Base-by-base conservation (phyloP, 768 basidiomycete species). In the Suillus alpinus region DNA sequence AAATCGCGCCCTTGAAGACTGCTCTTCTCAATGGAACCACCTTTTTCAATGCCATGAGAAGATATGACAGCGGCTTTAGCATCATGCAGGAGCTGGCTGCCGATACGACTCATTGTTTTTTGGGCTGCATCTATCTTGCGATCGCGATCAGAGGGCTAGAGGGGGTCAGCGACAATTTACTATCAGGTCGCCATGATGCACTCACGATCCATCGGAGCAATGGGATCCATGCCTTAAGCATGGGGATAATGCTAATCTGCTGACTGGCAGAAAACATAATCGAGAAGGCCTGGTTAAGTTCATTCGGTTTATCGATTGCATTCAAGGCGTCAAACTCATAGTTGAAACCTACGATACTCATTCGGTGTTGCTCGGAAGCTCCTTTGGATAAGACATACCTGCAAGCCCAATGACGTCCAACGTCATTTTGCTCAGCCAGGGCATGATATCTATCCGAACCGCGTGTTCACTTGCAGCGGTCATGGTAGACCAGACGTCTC, bases 31-130 rank as follows among this genome's bases (percentile, higher is more conserved):
- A 76, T 74, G 44, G 67, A 71, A 8, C 69, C 69, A 29, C 73
- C 55, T 7, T 65, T 62, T 44, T 69, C 65, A 1, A 61, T 66
- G 12, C 66, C 68, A 9, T 58, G 56, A 29, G 63, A 32, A 12
- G 62, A 62, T 10, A 65, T 60, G 7, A 79, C 72, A 10, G 67
- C 72, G 3, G 70, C 70, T 63, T 86, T 87, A 65, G 84, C 87
- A 8, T 83, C 76, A 7, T 63, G 60, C 20, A 86, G 62, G 7
- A 88, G 73, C 37, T 83, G 72, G 16, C 67, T 67, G 6, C 84
- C 87, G 52, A 89, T 83, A 10, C 78, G 75, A 14, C 65, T 59
- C 76, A 86, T 86, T 0, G 77, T 81, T 1, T 60, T 65, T 36
- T 73, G 71, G 5, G 82, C 78, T 6, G 58, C 61, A 29, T 57